Evolutionary conservation across 225 moss, liverwort and hornwort genomes (phyloP).

Genomic region (Sphagnum contortum): DNA sequence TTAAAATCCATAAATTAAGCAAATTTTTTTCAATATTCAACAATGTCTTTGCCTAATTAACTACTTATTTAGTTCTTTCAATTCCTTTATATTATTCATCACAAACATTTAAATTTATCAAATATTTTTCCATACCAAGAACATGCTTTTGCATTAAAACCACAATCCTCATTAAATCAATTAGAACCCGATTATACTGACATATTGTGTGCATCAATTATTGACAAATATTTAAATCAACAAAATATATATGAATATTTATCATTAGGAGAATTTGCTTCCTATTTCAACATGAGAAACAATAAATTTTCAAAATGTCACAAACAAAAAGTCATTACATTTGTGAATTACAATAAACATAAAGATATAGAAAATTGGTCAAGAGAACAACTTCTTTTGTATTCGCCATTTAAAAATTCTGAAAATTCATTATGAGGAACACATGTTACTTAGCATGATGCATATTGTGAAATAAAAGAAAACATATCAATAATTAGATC

Average conservation of each 20-base stretch:
- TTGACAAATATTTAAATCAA: background rate
- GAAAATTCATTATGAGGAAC: too few species aligned
- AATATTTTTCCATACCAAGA: background rate
- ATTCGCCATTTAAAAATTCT: background rate
- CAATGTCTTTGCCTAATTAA: background rate
- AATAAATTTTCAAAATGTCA: background rate
- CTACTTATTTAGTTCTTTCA: background rate
- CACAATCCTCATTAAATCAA: background rate
- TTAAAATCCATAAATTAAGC: background rate
- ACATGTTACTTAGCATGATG: background rate
- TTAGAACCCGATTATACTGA: background rate
- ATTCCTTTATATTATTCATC: background rate
- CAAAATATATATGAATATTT: background rate
- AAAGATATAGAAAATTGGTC: background rate
- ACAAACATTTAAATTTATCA: background rate
- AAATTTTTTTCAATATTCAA: background rate
- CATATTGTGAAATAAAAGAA: background rate
- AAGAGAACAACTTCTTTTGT: background rate
- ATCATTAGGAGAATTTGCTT: background rate
- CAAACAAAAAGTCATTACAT: background rate
- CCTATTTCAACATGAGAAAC: background rate
- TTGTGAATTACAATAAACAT: background rate
- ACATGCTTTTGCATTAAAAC: background rate
- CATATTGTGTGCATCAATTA: background rate
- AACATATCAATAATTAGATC: background rate